These are phyloP conservation scores for Boletus vermiculosoides DNA, from an alignment of 768 basidiomycete genomes.

Conservation along the genomic window DNA sequence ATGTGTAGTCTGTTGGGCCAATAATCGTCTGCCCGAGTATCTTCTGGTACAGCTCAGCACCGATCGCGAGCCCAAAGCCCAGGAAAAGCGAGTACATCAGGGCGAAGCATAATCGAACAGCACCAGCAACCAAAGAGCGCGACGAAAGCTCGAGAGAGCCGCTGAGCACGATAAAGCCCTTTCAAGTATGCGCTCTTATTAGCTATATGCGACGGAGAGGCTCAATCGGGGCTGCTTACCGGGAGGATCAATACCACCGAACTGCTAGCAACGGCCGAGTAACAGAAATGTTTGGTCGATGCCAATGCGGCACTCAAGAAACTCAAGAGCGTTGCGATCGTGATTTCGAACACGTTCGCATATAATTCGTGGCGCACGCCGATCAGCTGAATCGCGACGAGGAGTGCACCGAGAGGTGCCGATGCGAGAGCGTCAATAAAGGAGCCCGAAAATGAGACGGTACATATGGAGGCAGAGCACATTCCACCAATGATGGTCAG, in stretches of 20 bases:
- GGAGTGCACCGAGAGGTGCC: constrained; percentile 72
- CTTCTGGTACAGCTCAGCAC: constrained; percentile 63
- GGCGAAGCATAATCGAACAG: constrained; percentile 78
- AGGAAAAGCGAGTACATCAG: constrained; percentile 76
- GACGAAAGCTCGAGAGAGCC: constrained; percentile 79
- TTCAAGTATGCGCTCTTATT: constrained; percentile 2
- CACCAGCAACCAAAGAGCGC: constrained; percentile 80
- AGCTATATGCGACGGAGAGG: background rate
- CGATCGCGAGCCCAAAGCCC: constrained; percentile 81
- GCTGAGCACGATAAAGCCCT: constrained; percentile 67
- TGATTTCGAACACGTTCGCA: constrained; percentile 80
- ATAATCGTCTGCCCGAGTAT: constrained; percentile 48
- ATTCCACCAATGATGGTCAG: constrained; percentile 71
- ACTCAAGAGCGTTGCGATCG: constrained; percentile 74
- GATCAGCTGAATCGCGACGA: constrained; percentile 71
- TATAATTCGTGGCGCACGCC: constrained; percentile 76
- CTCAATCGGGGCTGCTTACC: constrained; percentile 36
- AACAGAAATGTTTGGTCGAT: constrained; percentile 68
- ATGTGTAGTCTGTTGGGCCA: constrained; percentile 60
- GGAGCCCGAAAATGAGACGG: constrained; percentile 67
- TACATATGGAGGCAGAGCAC: constrained; percentile 74
- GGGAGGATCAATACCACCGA: constrained; percentile 81
- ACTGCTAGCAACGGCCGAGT: constrained; percentile 73
- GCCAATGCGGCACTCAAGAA: constrained; percentile 78
- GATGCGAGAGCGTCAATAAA: constrained; percentile 74